These are phyloP conservation scores for Sporothrix sp. DNA, from an alignment of 2,329 filamentous ascomycete species.

Conservation along the genomic window DNA sequence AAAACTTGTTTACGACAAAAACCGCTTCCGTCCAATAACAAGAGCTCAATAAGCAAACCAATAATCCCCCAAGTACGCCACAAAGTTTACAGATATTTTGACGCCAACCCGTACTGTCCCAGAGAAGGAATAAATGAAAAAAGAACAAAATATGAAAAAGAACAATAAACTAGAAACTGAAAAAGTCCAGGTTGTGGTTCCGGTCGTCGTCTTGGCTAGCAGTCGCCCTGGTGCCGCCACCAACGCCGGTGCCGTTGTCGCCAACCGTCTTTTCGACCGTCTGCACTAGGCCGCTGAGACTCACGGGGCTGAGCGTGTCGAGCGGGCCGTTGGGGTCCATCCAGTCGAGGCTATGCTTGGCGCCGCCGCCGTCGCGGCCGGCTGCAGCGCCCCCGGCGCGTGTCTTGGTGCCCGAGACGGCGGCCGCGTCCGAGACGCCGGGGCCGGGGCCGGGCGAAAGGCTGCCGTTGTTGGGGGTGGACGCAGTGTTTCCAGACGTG, in stretches of 20 bases:
- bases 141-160: not conserved
- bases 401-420: not conserved
- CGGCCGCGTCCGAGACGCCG: not conserved
- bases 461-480: not conserved
- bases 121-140: not conserved
- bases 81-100: not conserved
- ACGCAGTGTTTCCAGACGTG: not conserved
- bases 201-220: slow-evolving; percentile 17
- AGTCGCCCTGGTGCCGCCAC: not conserved
- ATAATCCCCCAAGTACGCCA: not conserved
- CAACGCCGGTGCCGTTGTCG: not conserved
- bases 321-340: slow-evolving; percentile 16
- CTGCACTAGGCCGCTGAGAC: slow-evolving; percentile 25
- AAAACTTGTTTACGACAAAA: not conserved
- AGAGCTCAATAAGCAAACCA: not conserved
- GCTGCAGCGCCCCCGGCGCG: not conserved
- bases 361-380: not conserved
- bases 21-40: not conserved
- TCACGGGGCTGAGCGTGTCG: slow-evolving; percentile 24
- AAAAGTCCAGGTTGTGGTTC: slow-evolving; percentile 33
- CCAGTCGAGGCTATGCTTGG: slow-evolving; percentile 20
- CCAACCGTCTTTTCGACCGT: slow-evolving; percentile 22
- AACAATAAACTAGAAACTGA: slow-evolving; percentile 24
- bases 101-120: not conserved
- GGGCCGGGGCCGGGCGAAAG: not conserved